Evolutionary conservation across 805 yeast genomes (phyloP), one percentile per base, ranked within the genome.

Genomic region (Candida vaughaniae): DNA sequence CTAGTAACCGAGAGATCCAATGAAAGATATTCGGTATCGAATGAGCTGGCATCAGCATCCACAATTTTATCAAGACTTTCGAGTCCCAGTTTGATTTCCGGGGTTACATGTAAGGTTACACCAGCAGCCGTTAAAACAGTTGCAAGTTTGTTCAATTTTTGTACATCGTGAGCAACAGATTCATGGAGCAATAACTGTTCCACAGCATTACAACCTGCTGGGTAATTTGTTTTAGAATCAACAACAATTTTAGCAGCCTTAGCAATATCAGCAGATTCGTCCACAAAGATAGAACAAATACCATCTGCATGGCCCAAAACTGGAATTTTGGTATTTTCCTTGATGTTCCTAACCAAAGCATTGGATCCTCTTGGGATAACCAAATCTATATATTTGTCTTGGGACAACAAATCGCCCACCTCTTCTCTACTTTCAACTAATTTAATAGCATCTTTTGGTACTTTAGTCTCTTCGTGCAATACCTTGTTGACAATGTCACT

Each of bases 251-350:
- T 77, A 22, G 75, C 69, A 0, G 97, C 95, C 77, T 86, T 89
- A 10, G 60, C 75, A 9, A 85, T 44, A 52, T 89, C 91, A 5
- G 93, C 93, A 34, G 75, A 78, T 39, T 74, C 76, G 58, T 90
- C 95, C 17, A 91, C 71, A 52, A 78, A 93, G 6, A 91, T 77
- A 2, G 97, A 81, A 63, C 99, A 93, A 43, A 91, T 83, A 31
- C 99, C 99, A 62, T 93, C 98, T 6, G 99, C 99, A 60, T 93
- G 99, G 39, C 99, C 99, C 56, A 93, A 66, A 6, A 93, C 99
- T 4, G 99, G 98, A 51, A 93, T 95, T 58, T 88, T 88, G 16
- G 99, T 91, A 56, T 78, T 78, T 17, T 77, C 73, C 64, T 95
- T 93, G 60, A 93, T 90, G 58, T 73, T 79, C 49, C 86, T 77